Evolutionary conservation across 2,329 filamentous ascomycete genomes (phyloP), one percentile per base, ranked within the genome.

Genomic region (Byssochlamys sp.): DNA sequence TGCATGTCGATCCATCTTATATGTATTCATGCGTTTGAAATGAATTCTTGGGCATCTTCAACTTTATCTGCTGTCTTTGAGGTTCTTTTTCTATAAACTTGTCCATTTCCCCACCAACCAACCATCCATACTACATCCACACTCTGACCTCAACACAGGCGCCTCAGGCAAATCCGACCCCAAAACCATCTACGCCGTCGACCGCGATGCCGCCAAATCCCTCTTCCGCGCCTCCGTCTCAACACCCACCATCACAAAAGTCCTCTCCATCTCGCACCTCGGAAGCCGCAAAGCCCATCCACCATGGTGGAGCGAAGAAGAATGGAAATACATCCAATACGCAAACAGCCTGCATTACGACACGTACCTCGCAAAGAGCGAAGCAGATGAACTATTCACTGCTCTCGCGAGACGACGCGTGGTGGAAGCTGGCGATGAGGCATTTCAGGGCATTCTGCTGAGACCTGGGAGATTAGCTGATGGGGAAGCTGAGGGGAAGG

Each of bases 261-360:
- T 57, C n/a, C 19, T 57, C 24, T 24, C 54, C 5, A 54, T 29
- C 14, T 50, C 55, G 12, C 52, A 19, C n/a, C 55, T 50, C 9
- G 55, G 52, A 14, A 39, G 52, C 6, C 25, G 27, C 35, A 54
- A 57, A 35, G 25, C 14, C 25, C 29, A 5, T 14, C 50, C 55
- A 24, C 12, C 31, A 3, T 57, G 55, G 55, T 57, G 52, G 24
- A 45, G 39, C 19, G 49, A 57, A 9, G 27, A n/a, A 14, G 55
- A 57, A 26, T 29, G 31, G 28, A 31, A 50, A 19, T 57, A 54
- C n/a, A 57, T 57, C 28, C 50, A 57, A 28, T 51, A 51, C 7
- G 49, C 49, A 28, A 51, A 51, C 25, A 51, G 49, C 25, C 25
- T 51, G 49, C 49, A 51, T 28, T 28, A 51, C 25, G 49, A 51